Evolutionary conservation across 78 protist genomes (phyloP).

Genomic region (Dictyostelium citrinum): DNA sequence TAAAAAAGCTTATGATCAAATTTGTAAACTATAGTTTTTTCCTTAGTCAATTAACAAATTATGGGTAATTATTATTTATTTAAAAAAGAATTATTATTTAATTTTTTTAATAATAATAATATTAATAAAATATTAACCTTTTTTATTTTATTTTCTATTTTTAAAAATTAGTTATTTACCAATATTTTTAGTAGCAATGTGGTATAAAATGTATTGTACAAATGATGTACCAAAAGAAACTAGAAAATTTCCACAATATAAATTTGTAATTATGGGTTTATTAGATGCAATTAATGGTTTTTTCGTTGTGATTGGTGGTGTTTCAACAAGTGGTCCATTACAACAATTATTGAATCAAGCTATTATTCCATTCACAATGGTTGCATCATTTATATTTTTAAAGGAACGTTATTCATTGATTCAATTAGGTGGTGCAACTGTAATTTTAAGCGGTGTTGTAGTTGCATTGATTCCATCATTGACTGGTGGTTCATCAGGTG

Average conservation of each 20-base stretch:
- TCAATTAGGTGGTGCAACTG: constrained; percentile 36
- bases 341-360: constrained; percentile 71
- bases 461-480: constrained; percentile 42
- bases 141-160: not conserved
- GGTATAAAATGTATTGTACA: constrained; percentile 26
- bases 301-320: constrained; percentile 68
- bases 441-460: constrained; percentile 54
- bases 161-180: not conserved
- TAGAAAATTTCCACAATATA: constrained; percentile 35
- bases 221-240: constrained; percentile 47
- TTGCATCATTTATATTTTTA: constrained; percentile 27
- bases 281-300: constrained; percentile 54
- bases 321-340: constrained; percentile 39
- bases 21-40: constrained; percentile 63
- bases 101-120: not conserved
- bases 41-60: constrained; percentile 68
- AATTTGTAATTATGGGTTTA: constrained; percentile 55
- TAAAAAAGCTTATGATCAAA: constrained; percentile 42
- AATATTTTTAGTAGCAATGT: constrained; percentile 39
- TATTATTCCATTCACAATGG: constrained; percentile 63
- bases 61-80: constrained; percentile 8
- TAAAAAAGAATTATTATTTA: not conserved
- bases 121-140: not conserved
- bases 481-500: not conserved
- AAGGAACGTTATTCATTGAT: constrained; percentile 27